Evolutionary conservation across 805 yeast species (phyloP).

Genomic region (Teunomyces atbi): DNA sequence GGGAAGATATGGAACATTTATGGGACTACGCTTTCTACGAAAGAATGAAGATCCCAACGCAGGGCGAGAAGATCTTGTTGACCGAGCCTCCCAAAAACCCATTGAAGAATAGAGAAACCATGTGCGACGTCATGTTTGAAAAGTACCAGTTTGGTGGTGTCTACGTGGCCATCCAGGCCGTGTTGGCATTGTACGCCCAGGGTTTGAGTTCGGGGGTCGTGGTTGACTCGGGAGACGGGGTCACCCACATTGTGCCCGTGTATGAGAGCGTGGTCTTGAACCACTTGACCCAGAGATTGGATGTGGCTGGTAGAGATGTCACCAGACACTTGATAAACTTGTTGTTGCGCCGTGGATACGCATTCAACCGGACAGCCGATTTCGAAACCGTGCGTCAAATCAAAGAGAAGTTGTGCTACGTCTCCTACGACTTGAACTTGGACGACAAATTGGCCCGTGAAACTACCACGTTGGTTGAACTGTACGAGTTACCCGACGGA

Average conservation of each 20-base stretch:
- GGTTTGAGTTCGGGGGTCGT: constrained; percentile 97
- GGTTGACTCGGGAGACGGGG: constrained; percentile 98
- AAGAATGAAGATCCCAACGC: constrained; percentile 73
- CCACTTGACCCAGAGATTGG: constrained; percentile 87
- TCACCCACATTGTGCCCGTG: constrained; percentile 96
- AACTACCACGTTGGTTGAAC: constrained; percentile 92
- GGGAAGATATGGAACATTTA: constrained; percentile 98
- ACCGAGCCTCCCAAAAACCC: constrained; percentile 99
- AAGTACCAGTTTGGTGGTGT: constrained; percentile 88
- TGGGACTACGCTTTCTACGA: constrained; percentile 98
- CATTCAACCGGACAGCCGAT: constrained; percentile 97
- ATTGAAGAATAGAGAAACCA: constrained; percentile 78
- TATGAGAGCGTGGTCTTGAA: constrained; percentile 96
- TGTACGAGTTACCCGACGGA: constrained; percentile 95
- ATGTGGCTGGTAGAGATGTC: constrained; percentile 98
- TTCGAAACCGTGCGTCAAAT: constrained; percentile 98
- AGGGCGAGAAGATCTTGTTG: constrained; percentile 75
- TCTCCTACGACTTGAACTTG: constrained; percentile 87
- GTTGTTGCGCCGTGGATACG: constrained; percentile 92
- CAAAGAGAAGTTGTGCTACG: constrained; percentile 94
- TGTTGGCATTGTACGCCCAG: constrained; percentile 95
- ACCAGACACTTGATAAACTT: constrained; percentile 93
- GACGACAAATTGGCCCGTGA: constrained; percentile 87
- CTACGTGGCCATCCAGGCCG: constrained; percentile 96
- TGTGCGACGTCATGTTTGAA: constrained; percentile 93